Evolutionary conservation across 192 early-diverging fungal species (phyloP).

Genomic region (Dissophora ornata): DNA sequence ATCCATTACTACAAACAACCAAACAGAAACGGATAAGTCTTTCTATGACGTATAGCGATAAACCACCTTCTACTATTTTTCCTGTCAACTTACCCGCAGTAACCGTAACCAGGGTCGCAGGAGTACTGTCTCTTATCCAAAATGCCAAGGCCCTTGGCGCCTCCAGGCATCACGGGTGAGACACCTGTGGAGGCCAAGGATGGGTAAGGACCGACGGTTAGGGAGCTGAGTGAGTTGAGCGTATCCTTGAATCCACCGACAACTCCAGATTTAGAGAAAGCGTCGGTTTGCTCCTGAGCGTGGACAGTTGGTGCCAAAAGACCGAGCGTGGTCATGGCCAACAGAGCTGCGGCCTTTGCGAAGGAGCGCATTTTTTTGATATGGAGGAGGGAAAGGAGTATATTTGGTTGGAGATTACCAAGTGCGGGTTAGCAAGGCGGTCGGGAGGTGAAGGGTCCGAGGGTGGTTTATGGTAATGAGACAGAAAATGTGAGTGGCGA

Average conservation of each 20-base stretch:
- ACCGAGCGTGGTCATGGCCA: conserved; percentile 12
- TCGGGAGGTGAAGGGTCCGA: not conserved
- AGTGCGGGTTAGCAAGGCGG: too few relatives aligned
- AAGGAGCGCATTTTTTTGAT: conserved; percentile 25
- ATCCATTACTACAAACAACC: not conserved
- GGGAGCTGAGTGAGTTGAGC: conserved; percentile 1
- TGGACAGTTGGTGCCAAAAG: conserved; percentile 3
- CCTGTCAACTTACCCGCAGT: conserved; percentile 18
- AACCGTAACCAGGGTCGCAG: conserved; percentile 29
- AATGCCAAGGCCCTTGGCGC: not conserved
- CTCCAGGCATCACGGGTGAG: too few relatives aligned
- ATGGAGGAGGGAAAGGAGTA: too few relatives aligned
- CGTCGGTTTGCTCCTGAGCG: conserved; percentile 6
- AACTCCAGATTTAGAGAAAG: not conserved
- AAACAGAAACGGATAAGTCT: too few relatives aligned
- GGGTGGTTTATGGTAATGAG: too few relatives aligned
- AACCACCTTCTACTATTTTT: too few relatives aligned
- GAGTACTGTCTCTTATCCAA: conserved; percentile 9
- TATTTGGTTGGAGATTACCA: too few relatives aligned
- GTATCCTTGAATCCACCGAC: conserved; percentile 18
- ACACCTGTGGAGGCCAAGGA: not conserved
- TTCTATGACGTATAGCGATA: too few relatives aligned
- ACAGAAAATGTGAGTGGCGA: too few relatives aligned
- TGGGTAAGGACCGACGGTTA: conserved; percentile 28
- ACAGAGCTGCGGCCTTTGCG: not conserved